These are phyloP conservation scores for Berkeleyomyces rouxiae DNA, from an alignment of 2,329 filamentous ascomycete species.

Conservation along the genomic window DNA sequence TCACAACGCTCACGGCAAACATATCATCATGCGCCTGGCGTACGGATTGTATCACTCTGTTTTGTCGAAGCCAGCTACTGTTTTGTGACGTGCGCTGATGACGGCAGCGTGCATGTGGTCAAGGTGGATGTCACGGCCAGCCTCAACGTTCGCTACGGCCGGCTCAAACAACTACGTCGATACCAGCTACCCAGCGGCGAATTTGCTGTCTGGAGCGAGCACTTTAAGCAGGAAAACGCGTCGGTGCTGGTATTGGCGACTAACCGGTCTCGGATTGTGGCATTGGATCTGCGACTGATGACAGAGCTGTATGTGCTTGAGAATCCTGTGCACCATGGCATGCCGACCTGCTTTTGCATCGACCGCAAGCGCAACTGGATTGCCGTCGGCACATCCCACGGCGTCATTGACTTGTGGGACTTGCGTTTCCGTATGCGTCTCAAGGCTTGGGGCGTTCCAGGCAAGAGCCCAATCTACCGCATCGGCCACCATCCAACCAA, in stretches of 20 bases:
- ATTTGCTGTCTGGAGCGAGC: slow-evolving; percentile 77
- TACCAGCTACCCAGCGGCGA: slow-evolving; percentile 62
- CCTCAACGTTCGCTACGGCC: slow-evolving; percentile 55
- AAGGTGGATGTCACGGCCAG: slow-evolving; percentile 42
- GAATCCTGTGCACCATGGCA: slow-evolving; percentile 83
- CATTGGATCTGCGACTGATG: slow-evolving; percentile 80
- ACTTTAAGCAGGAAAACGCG: slow-evolving; percentile 63
- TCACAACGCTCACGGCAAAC: slow-evolving; percentile 76
- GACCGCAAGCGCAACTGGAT: slow-evolving; percentile 82
- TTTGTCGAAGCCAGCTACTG: slow-evolving; percentile 91
- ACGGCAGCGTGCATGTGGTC: slow-evolving; percentile 80
- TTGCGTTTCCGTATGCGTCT: slow-evolving; percentile 81
- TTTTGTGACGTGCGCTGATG: slow-evolving; percentile 77
- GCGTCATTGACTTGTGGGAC: slow-evolving; percentile 88
- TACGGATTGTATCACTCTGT: slow-evolving; percentile 63
- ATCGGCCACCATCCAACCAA: slow-evolving; percentile 63
- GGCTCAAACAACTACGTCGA: slow-evolving; percentile 57
- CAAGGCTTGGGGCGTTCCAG: slow-evolving; percentile 75
- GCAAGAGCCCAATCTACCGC: slow-evolving; percentile 63
- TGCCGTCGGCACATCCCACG: slow-evolving; percentile 78
- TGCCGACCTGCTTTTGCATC: slow-evolving; percentile 78
- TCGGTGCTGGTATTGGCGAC: slow-evolving; percentile 81
- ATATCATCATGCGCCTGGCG: slow-evolving; percentile 54
- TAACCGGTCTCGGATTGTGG: slow-evolving; percentile 66
- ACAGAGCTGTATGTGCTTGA: slow-evolving; percentile 59